Percentiles rank a stretch among this genome's conserved stretches.
These are phyloP conservation scores for Tuber brumale DNA, from an alignment of 495 filamentous ascomycete species.

Conservation along the genomic window DNA sequence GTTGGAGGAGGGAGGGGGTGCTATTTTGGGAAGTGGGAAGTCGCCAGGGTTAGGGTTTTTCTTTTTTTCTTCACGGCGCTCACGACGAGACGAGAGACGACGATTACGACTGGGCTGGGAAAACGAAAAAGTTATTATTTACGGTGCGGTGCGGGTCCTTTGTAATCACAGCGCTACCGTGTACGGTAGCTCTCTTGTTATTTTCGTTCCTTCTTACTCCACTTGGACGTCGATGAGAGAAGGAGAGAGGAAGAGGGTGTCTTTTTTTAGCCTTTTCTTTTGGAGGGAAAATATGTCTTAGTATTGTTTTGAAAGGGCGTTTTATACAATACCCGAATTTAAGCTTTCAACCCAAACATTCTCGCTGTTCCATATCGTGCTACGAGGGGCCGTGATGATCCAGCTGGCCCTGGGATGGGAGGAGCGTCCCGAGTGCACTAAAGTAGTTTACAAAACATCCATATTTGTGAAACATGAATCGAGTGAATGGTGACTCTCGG, in stretches of 20 bases:
- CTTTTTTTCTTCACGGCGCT: background rate
- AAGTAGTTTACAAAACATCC: background rate
- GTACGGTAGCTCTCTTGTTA: background rate
- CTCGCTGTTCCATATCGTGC: background rate
- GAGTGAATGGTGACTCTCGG: background rate
- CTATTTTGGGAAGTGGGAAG: slow-evolving; percentile 3
- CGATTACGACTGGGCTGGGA: background rate
- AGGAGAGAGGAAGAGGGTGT: background rate
- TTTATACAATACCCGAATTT: background rate
- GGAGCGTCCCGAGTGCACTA: background rate
- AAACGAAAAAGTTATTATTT: slow-evolving; percentile 2
- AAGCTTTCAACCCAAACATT: background rate
- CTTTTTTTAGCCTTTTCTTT: slow-evolving; percentile 1
- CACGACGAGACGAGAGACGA: background rate
- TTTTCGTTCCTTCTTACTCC: background rate
- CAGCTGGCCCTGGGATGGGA: background rate
- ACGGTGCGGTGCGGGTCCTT: background rate
- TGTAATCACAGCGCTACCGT: background rate
- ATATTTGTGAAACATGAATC: background rate
- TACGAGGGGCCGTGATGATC: background rate
- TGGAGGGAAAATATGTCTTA: background rate
- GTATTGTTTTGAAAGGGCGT: background rate
- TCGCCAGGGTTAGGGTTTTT: background rate
- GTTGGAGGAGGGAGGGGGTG: too few species aligned
- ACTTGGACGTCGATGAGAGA: background rate